These are phyloP conservation scores for Noccaea bulbosa DNA, from an alignment of 345 rosid genomes.

Conservation along the genomic window DNA sequence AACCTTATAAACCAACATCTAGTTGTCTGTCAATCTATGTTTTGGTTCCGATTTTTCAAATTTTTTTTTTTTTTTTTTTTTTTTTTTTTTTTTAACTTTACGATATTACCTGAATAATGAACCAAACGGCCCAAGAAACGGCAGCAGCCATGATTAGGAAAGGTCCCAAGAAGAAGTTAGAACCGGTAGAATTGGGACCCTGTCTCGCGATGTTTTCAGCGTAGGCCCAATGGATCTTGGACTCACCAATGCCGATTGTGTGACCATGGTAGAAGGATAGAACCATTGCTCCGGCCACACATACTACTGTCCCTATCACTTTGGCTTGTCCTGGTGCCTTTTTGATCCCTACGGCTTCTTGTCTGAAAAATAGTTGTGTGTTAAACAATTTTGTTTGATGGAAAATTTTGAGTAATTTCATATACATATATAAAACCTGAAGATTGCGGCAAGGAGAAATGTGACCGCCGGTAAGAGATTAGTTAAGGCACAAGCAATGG, in stretches of 20 bases:
- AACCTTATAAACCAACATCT: background rate
- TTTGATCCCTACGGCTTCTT: constrained; percentile 69
- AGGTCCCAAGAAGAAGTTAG: constrained; percentile 66
- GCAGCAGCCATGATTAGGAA: constrained; percentile 61
- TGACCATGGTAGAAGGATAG: constrained; percentile 87
- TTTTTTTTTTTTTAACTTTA: background rate
- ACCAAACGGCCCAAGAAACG: constrained; percentile 74
- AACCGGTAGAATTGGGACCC: constrained; percentile 35
- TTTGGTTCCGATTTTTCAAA: background rate
- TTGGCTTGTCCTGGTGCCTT: constrained; percentile 76
- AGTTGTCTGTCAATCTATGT: background rate
- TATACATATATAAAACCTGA: constrained; percentile 47
- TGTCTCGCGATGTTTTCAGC: constrained; percentile 48
- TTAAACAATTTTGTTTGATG: background rate
- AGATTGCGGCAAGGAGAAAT: constrained; percentile 73
- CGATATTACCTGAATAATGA: constrained; percentile 68
- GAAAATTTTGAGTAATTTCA: background rate
- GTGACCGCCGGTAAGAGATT: constrained; percentile 83
- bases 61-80: background rate
- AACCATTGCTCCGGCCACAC: constrained; percentile 94
- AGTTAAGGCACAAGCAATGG: constrained; percentile 80
- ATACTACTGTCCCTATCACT: constrained; percentile 67
- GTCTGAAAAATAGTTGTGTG: constrained; percentile 49
- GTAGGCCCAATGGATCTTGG: constrained; percentile 78
- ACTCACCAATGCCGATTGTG: constrained; percentile 55